Conservation (phyloP, 495 filamentous ascomycete genomes). For the Penicillium robsamsonii region DNA sequence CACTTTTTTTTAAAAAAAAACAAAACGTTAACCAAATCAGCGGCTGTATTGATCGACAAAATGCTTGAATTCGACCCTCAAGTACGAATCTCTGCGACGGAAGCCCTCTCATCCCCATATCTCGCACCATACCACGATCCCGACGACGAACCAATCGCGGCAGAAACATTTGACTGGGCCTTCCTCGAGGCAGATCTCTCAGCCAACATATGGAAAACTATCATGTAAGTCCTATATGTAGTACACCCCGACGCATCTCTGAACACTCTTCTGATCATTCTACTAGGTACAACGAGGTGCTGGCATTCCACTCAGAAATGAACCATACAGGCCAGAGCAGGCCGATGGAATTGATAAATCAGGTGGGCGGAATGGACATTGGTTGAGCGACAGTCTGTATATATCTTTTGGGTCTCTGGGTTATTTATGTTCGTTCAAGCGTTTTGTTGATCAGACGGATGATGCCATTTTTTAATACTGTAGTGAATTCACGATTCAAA, state of each 20-base stretch:
- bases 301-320: slow-evolving; percentile 80
- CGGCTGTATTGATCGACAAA: slow-evolving; percentile 83
- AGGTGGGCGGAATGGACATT: slow-evolving; percentile 21
- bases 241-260: not conserved
- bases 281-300: slow-evolving; percentile 91
- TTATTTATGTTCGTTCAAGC: not conserved
- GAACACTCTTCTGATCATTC: slow-evolving; percentile 6
- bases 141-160: slow-evolving; percentile 86
- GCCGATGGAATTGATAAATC: not conserved
- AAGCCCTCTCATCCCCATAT: slow-evolving; percentile 82
- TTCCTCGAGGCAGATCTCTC: slow-evolving; percentile 97
- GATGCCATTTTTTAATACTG: not conserved
- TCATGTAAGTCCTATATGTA: slow-evolving; percentile 66
- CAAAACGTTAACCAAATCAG: slow-evolving; percentile 42
- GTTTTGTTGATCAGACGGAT: not conserved
- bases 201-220: slow-evolving; percentile 98
- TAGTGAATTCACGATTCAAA: not conserved
- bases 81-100: slow-evolving; percentile 76
- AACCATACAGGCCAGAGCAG: not conserved
- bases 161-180: slow-evolving; percentile 97
- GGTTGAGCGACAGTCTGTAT: slow-evolving; percentile 1
- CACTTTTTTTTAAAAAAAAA: not conserved
- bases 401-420: not conserved
- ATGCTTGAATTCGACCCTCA: slow-evolving; percentile 97
- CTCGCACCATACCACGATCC: slow-evolving; percentile 96